Evolutionary conservation across 257 asterid genomes (phyloP), one percentile per base, ranked within the genome.

Genomic region (Solanum megistacrolobum): DNA sequence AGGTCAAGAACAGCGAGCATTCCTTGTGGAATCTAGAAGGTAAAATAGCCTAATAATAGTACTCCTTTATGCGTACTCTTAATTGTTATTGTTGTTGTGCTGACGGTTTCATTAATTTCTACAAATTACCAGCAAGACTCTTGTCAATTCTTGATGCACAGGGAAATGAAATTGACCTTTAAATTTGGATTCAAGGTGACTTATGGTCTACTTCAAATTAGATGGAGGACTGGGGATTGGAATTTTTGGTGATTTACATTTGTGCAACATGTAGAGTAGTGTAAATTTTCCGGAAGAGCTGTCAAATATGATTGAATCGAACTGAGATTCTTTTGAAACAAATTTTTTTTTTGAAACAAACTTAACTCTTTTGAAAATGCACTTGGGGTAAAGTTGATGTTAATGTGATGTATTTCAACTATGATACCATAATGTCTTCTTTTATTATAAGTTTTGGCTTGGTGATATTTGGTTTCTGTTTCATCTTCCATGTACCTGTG

Each of bases 21-120:
- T 91, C 86, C 94, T 96, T 88, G 87, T 91, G 81, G 95, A 94
- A 91, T 94, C 98, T 82, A 94, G 92, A 90, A 96, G 99, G 99
- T 95, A 86, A 76, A 83, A 55, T 79, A 58, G 39, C n/a, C 25
- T 75, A 55, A 81, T 36, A 29, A 14, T 62, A 8, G 34, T 0
- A 4, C 66, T 85, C 81, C 2, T 85, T 20, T 39, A 62, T n/a
- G 75, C 29, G 10, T 27, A 4, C 38, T 43, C 55, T 38, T 66
- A 25, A 46, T 48, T 6, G 5, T 81, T 25, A 78, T 43, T 79
- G 65, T 78, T 78, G 62, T 79, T 25, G 65, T 79, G 84, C 36
- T 43, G 65, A 43, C 0, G 32, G 41, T 16, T 46, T 3, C 0
- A 81, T 16, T 81, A 46, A 46, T 29, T 81, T 20, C 68, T 46